Evolutionary conservation across 2,329 filamentous ascomycete species (phyloP), one percentile per base, ranked within the genome.

Genomic region (Shiraia sp.): DNA sequence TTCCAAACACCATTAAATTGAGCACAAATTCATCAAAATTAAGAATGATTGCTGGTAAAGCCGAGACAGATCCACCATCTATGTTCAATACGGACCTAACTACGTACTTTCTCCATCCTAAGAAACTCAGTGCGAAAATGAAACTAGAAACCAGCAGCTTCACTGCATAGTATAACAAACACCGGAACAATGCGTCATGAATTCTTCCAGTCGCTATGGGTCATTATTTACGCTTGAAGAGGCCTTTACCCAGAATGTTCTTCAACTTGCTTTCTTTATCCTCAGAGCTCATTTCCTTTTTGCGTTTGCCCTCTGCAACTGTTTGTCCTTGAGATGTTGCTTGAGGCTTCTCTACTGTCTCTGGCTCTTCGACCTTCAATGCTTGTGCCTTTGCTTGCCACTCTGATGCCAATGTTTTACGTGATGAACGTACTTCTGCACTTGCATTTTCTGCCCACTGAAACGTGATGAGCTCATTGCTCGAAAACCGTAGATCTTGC

Each of bases 381-480:
- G 84, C 79, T 62, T 79, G 79, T 1, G 88, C 89, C 58, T 81
- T 76, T 37, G 77, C 75, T 19, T 81, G 79, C 52, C 67, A 72
- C 49, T 81, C 79, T 29, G 73, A 66, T 48, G 81, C 85, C 42
- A 93, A 68, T 37, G 87, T 82, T 12, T 79, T 73, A 16, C 57
- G 54, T 70, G 40, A 72, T 22, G 77, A 77, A 45, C 84, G 75
- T 4, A 77, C 79, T 9, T 77, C 72, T 1, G 72, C 59, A n/a
- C 79, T 75, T 1, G 84, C 86, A 26, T 69, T 75, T 32, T 85
- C 79, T 14, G 83, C 81, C 88, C 90, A 95, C 1, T 83, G 71
- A 47, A 95, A 79, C 45, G 86, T 92, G 30, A 96, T 74, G 7
- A 95, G 74, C 23, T 91, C 84, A 24, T 82, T 79, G 6, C 84